Evolutionary conservation across 176 grass and related monocot species (phyloP), one percentile per base, ranked within the genome.

Genomic region (Lolium perenne): DNA sequence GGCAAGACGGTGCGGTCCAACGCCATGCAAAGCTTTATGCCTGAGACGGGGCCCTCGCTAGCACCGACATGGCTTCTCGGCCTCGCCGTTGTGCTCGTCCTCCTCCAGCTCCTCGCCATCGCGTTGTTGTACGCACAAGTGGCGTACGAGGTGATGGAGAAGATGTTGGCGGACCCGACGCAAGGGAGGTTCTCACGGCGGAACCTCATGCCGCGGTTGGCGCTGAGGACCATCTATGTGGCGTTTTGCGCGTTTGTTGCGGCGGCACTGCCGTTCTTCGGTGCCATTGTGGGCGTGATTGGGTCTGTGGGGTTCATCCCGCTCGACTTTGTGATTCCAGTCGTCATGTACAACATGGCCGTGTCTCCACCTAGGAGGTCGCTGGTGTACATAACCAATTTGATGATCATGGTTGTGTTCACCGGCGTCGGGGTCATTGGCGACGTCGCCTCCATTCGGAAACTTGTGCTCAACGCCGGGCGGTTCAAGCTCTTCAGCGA

Each of bases 51-150:
- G 25, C 91, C 90, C 18, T 82, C 96, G 14, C 84, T 95, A 0
- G 93, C 93, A 7, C 96, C 93, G 38, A 92, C 84, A 17, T 95
- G 96, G 96, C 82, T 95, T 11, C 96, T 98, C 0, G 92, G 90
- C 41, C 70, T 92, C 16, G 75, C 86, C 10, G 91, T 98, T 4
- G 25, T 98, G 70, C 94, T 95, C 38, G 90, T 94, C 11, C 93
- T 98, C 55, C 93, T 95, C 69, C 93, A 98, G 65, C 88, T 98
- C 23, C 78, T 98, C 18, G 93, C 96, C 68, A 98, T 98, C 77
- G 91, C 93, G 17, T 79, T 90, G 12, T 54, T 97, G 35, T 97
- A 97, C 75, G 91, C 93, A 13, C 91, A 94, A 71, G 90, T 94
- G 47, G 93, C 91, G 12, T 94, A 93, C 21, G 92, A 97, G 85